Evolutionary conservation across 495 filamentous ascomycete species (phyloP).

Genomic region (Rostrohypoxylon terebratum): DNA sequence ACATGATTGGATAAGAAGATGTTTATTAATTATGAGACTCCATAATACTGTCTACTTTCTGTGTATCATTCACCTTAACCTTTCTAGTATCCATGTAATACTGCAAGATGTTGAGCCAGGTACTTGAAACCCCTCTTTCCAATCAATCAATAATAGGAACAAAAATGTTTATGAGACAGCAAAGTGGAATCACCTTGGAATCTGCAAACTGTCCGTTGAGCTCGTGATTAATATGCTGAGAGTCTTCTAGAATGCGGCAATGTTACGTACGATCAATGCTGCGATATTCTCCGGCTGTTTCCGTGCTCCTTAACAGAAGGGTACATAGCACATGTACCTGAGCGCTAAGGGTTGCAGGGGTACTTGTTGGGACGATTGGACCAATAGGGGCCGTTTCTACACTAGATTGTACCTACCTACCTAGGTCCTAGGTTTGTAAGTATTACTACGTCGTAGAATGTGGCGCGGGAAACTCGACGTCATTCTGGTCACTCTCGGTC

Average conservation of each 20-base stretch:
- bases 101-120: background rate
- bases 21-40: background rate
- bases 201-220: background rate
- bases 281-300: slow-evolving; percentile 11
- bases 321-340: background rate
- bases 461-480: slow-evolving; percentile 29
- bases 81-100: no score
- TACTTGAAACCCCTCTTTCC: background rate
- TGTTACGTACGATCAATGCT: background rate
- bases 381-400: slow-evolving; percentile 4
- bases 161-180: background rate
- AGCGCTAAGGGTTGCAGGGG: background rate
- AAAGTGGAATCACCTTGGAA: background rate
- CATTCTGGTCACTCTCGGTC: slow-evolving; percentile 26
- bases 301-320: background rate
- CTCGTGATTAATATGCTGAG: slow-evolving; percentile 2
- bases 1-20: background rate
- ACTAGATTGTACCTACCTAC: background rate
- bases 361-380: background rate
- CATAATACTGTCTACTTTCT: background rate
- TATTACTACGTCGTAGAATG: no score
- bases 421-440: no score
- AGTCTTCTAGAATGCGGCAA: slow-evolving; percentile 24
- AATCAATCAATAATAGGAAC: background rate
- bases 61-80: background rate